phyloP scores from a whole-genome alignment of 2,329 filamentous ascomycete genomes.

The Diaporthe aspalathi region DNA sequence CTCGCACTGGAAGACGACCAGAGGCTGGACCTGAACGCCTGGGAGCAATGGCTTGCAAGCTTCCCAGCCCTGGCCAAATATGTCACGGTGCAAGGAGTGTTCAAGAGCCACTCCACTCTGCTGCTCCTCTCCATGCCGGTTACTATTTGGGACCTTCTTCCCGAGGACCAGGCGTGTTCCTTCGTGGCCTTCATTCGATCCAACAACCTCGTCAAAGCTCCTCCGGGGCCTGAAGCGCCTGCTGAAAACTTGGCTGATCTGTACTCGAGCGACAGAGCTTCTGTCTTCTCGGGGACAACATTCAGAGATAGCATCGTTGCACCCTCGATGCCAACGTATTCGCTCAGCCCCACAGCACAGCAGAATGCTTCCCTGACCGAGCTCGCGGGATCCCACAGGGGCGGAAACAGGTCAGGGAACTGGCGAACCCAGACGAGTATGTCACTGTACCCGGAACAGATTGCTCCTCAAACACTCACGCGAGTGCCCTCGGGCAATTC shows the following conservation, averaged over 20 bases:
- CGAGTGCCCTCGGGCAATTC: slow-evolving; percentile 21
- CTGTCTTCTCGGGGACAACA: slow-evolving; percentile 47
- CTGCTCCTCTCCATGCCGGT: slow-evolving; percentile 69
- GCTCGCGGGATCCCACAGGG: slow-evolving; percentile 1
- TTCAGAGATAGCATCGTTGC: slow-evolving; percentile 42
- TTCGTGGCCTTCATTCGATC: slow-evolving; percentile 71
- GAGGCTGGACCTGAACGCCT: slow-evolving; percentile 66
- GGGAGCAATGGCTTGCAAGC: slow-evolving; percentile 67
- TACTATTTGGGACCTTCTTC: slow-evolving; percentile 69
- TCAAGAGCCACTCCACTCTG: slow-evolving; percentile 70
- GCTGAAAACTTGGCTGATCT: slow-evolving; percentile 12
- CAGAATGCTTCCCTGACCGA: neutral
- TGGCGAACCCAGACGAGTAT: slow-evolving; percentile 14
- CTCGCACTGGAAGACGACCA: slow-evolving; percentile 69
- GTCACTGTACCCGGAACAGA: slow-evolving; percentile 10
- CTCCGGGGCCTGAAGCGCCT: slow-evolving; percentile 39
- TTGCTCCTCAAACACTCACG: slow-evolving; percentile 6
- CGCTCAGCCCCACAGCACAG: slow-evolving; percentile 15
- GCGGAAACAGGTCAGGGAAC: slow-evolving; percentile 12
- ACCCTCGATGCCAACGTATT: slow-evolving; percentile 41
- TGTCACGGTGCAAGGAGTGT: slow-evolving; percentile 70
- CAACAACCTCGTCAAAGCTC: slow-evolving; percentile 61
- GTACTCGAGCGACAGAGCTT: slow-evolving; percentile 43
- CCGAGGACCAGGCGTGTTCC: slow-evolving; percentile 66
- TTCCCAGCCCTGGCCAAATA: slow-evolving; percentile 70